Evolutionary conservation across 805 yeast genomes (phyloP), one percentile per base, ranked within the genome.

Genomic region (Wickerhamomyces ciferrii): DNA sequence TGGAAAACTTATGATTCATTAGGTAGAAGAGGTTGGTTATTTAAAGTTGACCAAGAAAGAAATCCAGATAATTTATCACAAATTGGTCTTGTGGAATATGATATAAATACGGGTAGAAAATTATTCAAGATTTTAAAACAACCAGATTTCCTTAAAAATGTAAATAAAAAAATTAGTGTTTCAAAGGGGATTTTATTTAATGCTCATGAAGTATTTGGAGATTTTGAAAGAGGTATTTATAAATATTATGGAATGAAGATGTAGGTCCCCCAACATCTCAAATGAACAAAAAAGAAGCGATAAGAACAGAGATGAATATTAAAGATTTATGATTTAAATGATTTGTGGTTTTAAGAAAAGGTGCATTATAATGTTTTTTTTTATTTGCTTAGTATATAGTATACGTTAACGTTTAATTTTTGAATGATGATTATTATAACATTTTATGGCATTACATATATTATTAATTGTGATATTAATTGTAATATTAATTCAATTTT

Each of bases 21-120:
- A 55, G 95, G 96, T 5, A 72, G 96, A 50, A 72, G 97, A 50
- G 83, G 87, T 13, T 89, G 96, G 96, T 62, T 89, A 17, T 84
- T 81, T 62, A 78, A 75, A 57, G 65, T 69, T 17, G 70, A 68
- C 43, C 58, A 54, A 3, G 54, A 48, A 21, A 41, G 56, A 31
- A 69, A 69, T 46, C 62, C 62, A 9, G 72, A 61, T 21, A 67
- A 68, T 51, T 49, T 64, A 1, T 58, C 58, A 20, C 54, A 58
- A 10, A 45, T 54, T 21, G 63, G 67, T 5, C 63, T 81, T 43
- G 72, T 80, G 4, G 77, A 71, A 56, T 84, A 80, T 55, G 89
- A 84, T 64, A 66, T 78, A 42, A 72, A 75, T 25, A 77, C 86
- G 0, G 91, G 91, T 11, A 72, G 78, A 50, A 82, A 79, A 57